Evolutionary conservation across 2,329 filamentous ascomycete species (phyloP).

Genomic region (Alternaria postmessia): DNA sequence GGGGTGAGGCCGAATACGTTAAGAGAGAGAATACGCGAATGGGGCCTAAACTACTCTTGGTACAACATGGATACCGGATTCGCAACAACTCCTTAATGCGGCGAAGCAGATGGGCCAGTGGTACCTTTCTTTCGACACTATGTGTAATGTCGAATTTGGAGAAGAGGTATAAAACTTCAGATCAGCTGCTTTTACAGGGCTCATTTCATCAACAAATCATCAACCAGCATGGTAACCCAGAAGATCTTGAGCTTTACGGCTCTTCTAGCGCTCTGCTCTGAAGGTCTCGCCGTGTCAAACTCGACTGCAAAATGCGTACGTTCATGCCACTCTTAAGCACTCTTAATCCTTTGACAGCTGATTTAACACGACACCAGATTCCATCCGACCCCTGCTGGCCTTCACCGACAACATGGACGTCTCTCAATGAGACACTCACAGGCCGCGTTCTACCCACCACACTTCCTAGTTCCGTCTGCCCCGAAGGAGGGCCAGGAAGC

Average conservation of each 20-base stretch:
- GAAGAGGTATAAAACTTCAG: background rate
- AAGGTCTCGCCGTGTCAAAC: background rate
- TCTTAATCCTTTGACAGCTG: background rate
- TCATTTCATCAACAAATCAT: background rate
- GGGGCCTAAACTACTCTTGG: background rate
- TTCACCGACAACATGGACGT: background rate
- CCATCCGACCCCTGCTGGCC: background rate
- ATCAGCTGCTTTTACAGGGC: background rate
- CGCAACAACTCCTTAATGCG: background rate
- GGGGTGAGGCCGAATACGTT: too few relatives aligned
- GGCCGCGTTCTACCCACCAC: background rate
- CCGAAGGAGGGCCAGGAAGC: background rate
- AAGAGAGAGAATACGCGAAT: background rate
- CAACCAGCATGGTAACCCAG: background rate
- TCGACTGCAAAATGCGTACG: background rate
- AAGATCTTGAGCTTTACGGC: background rate
- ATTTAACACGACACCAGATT: background rate
- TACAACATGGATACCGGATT: background rate
- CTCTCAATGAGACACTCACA: background rate
- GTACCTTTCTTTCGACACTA: too few relatives aligned
- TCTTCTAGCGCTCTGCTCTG: background rate
- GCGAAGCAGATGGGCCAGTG: background rate
- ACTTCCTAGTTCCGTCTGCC: background rate
- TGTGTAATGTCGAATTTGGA: too few relatives aligned
- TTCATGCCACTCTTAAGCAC: background rate